A percentile compares a stretch with the other conserved stretches of the same genome.
These are phyloP conservation scores for Suillus weaverae DNA, from an alignment of 768 basidiomycete genomes.

Conservation along the genomic window DNA sequence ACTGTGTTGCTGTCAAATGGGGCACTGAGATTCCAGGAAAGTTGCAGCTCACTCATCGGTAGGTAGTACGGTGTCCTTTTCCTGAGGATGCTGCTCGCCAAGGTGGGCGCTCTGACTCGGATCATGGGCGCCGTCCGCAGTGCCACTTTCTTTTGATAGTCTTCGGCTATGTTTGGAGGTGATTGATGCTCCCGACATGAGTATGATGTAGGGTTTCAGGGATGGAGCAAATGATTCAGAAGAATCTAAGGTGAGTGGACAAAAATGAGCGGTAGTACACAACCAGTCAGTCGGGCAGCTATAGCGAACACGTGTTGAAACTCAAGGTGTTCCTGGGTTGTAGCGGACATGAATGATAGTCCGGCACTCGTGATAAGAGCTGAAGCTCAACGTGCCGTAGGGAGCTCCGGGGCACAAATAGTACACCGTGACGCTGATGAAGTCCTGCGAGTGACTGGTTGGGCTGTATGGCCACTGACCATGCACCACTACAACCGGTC, in stretches of 20 bases:
- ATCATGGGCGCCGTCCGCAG: too few relatives aligned
- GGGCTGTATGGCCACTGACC: conserved; percentile 11
- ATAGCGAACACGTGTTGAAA: too few relatives aligned
- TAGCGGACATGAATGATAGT: too few relatives aligned
- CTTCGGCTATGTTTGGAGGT: too few relatives aligned
- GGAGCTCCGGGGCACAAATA: too few relatives aligned
- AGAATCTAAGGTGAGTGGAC: background rate
- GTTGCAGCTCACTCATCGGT: background rate
- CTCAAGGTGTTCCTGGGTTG: too few relatives aligned
- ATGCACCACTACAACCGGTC: conserved; percentile 9
- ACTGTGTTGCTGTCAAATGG: background rate
- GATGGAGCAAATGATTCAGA: background rate
- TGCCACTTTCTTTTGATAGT: too few relatives aligned
- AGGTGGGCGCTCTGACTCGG: too few relatives aligned
- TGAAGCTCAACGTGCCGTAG: too few relatives aligned
- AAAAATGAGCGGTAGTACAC: too few relatives aligned
- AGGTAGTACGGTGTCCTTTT: background rate
- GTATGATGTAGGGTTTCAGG: background rate
- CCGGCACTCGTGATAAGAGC: too few relatives aligned
- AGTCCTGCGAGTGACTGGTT: background rate
- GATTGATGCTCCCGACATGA: background rate
- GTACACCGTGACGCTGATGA: background rate
- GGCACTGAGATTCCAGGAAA: background rate
- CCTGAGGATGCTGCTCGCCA: background rate
- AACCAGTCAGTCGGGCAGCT: too few relatives aligned